Conservation (phyloP, 192 early-diverging fungal genomes). For the Chytriomyces sp. region DNA sequence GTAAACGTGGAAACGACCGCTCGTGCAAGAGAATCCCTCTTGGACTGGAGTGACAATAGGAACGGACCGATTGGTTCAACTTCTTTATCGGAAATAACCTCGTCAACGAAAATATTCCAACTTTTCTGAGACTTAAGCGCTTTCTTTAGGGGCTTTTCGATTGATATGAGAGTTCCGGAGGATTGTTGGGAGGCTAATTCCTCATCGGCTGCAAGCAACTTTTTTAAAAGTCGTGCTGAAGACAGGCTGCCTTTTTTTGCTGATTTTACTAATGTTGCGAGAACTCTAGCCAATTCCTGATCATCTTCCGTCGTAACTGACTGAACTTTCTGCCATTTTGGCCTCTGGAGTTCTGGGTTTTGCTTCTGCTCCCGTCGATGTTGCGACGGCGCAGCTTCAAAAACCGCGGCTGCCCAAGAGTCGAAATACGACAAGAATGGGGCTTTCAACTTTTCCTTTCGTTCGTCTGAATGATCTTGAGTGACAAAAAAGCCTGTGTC, state of each 20-base stretch:
- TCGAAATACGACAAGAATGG: too few relatives aligned
- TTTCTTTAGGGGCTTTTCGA: neutral
- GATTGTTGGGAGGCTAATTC: neutral
- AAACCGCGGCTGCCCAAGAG: too few relatives aligned
- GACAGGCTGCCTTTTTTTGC: conserved; percentile 13
- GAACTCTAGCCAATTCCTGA: conserved; percentile 8
- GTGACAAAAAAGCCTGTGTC: too few relatives aligned
- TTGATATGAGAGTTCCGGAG: neutral
- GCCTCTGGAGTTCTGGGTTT: neutral
- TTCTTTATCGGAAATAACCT: neutral
- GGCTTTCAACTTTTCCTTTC: too few relatives aligned
- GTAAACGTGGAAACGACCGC: neutral
- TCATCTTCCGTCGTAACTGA: neutral
- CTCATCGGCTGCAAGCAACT: conserved; percentile 14
- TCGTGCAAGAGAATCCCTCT: neutral
- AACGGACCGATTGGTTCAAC: conserved; percentile 3
- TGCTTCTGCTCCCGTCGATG: neutral
- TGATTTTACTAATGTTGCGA: conserved; percentile 9
- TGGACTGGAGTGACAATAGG: neutral
- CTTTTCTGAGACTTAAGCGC: neutral
- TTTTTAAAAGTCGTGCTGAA: conserved; percentile 11
- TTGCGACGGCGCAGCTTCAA: too few relatives aligned
- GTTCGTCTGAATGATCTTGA: too few relatives aligned
- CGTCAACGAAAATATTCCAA: neutral
- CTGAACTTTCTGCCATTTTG: neutral